Conservation (phyloP, 345 rosid species). For the Geranium brycei region DNA sequence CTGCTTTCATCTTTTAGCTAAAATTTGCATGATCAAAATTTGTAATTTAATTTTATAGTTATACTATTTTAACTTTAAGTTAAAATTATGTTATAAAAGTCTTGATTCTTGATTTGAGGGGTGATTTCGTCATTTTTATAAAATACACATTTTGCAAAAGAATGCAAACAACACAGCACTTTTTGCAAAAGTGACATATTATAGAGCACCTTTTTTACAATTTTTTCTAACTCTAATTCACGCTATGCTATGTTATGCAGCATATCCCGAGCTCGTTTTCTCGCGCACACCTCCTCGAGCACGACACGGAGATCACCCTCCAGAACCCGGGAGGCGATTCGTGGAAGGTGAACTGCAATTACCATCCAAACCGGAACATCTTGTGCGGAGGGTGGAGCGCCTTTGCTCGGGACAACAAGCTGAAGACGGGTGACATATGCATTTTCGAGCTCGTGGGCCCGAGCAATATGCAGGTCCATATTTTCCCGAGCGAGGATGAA, state of each 20-base stretch:
- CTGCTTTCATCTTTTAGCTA: too few species aligned
- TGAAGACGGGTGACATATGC: not conserved
- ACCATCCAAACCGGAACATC: not conserved
- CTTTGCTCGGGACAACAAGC: conserved; percentile 5
- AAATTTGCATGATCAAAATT: too few species aligned
- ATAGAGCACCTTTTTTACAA: not conserved
- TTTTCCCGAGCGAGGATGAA: not conserved
- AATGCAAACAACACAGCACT: too few species aligned
- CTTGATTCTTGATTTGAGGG: too few species aligned
- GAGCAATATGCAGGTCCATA: not conserved
- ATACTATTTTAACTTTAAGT: too few species aligned
- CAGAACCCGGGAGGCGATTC: conserved; percentile 1
- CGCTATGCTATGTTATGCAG: not conserved
- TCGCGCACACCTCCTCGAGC: not conserved
- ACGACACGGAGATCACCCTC: not conserved
- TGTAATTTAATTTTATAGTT: too few species aligned
- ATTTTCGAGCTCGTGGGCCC: not conserved
- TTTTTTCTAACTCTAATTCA: not conserved
- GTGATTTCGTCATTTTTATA: too few species aligned
- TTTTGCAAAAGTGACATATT: too few species aligned
- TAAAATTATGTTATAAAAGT: too few species aligned
- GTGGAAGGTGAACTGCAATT: not conserved
- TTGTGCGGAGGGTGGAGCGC: conserved; percentile 1
- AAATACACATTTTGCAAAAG: too few species aligned
- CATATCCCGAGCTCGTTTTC: conserved; percentile 1